Evolutionary conservation across 164 flowering plant species (phyloP).

Genomic region (Chimonanthus praecox): DNA sequence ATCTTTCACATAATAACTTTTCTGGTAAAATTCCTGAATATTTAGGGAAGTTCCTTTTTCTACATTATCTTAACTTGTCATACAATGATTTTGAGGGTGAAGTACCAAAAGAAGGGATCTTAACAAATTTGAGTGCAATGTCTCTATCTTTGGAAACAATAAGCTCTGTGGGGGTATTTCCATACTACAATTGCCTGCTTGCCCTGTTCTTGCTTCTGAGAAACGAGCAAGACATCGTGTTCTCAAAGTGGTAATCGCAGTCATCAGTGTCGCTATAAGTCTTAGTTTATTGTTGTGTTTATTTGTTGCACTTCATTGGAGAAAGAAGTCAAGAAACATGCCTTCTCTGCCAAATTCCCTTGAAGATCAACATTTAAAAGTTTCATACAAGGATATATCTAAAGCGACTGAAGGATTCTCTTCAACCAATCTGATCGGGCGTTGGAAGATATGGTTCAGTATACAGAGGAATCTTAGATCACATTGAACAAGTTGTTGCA

Average conservation of each 20-base stretch:
- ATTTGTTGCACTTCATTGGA: slow-evolving; percentile 1
- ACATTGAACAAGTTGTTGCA: slow-evolving; percentile 17
- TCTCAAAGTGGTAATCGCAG: slow-evolving; percentile 1
- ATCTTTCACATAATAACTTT: no score
- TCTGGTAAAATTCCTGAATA: no score
- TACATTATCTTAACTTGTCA: no score
- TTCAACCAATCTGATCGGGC: slow-evolving; percentile 27
- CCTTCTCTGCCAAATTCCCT: not conserved
- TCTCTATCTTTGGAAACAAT: not conserved
- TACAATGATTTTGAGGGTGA: no score
- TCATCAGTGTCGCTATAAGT: not conserved
- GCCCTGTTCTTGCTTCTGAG: not conserved
- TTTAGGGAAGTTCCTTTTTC: no score
- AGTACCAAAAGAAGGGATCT: no score
- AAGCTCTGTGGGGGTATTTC: not conserved
- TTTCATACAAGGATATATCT: slow-evolving; percentile 1
- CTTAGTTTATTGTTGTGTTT: not conserved
- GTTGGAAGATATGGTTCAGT: slow-evolving; percentile 29
- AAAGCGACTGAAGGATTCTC: slow-evolving; percentile 5
- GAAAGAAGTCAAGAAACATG: not conserved
- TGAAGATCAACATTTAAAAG: not conserved
- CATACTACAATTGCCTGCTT: not conserved
- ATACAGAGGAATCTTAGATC: slow-evolving; percentile 18
- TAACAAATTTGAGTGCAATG: no score
- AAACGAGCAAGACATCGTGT: not conserved